Base-by-base conservation (phyloP, 352 stramenopile species). In the Phytophthora macrochlamydospora region DNA sequence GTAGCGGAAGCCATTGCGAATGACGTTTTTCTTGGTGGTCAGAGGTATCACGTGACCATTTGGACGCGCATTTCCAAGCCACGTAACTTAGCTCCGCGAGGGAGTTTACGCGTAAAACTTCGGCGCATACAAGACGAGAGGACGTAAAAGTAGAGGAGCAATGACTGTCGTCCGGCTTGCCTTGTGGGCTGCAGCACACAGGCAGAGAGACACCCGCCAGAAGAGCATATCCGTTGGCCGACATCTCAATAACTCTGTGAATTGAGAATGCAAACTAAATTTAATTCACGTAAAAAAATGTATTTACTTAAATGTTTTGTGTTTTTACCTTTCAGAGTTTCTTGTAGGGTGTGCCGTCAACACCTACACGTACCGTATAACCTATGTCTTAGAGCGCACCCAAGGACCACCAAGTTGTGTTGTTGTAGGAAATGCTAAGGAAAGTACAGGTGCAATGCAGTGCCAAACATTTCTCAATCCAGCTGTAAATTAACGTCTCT, bases 1-100 rank as follows among this genome's bases (percentile, higher is more conserved):
- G 44, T n/a, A 60, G 43, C n/a, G 50, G 40, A 67, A 76, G 58
- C 68, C 63, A 76, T 51, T 73, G 58, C 24, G 68, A 68, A 57
- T 75, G 62, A 24, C 46, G 32, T 31, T 51, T 60, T 42, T 40
- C 50, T 4, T 24, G 43, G 43, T 56, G 33, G 7, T 5, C 24
- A 65, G 43, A 18, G 18, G 37, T n/a, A n/a, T 18, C 35, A 18
- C 49, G 44, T 51, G 30, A 1, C 50, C 8, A 37, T 45, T 13
- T 7, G 51, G 69, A 71, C 33, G 31, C 63, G 56, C 69, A 71
- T 38, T 67, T 70, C 65, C 64, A 77, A 44, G 33, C 51, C 2
- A 73, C 30, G 31, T 67, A 73, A 48, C 59, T 66, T 28, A 77
- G 59, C 13, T 46, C 64, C 2, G 64, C 35, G 32, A 48, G 28